These are phyloP conservation scores for Metschnikowia lunata DNA, from an alignment of 805 yeast species.

Conservation along the genomic window DNA sequence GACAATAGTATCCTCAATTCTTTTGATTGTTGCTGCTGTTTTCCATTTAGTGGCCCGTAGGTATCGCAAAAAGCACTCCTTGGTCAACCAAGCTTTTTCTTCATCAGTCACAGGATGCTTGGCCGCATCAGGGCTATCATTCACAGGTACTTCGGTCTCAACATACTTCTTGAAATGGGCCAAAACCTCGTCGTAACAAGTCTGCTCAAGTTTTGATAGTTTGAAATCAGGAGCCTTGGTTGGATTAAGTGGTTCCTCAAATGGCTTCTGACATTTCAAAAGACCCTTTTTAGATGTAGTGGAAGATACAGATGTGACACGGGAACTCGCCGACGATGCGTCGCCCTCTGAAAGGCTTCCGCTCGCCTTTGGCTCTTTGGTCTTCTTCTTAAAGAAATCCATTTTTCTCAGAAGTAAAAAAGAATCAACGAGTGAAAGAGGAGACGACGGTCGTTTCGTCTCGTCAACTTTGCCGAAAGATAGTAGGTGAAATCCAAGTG, in stretches of 20 bases:
- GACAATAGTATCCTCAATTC: conserved; percentile 43
- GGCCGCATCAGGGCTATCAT: conserved; percentile 22
- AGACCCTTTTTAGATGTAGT: conserved; percentile 18
- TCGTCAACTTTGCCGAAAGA: no score
- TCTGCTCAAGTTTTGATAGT: conserved; percentile 27
- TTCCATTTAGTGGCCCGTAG: conserved; percentile 52
- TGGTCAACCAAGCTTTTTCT: conserved; percentile 44
- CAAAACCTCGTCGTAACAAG: conserved; percentile 28
- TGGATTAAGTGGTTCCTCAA: conserved; percentile 36
- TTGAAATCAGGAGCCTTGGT: conserved; percentile 28
- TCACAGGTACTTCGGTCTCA: conserved; percentile 26
- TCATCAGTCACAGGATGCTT: conserved; percentile 26
- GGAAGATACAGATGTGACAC: conserved; percentile 12
- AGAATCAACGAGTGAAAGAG: not conserved
- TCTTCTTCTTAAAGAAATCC: conserved; percentile 13
- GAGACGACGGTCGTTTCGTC: no score
- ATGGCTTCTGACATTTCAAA: conserved; percentile 36
- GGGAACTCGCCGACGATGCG: conserved; percentile 14
- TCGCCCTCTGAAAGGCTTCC: conserved; percentile 13
- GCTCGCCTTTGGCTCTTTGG: conserved; percentile 4
- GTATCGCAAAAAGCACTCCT: conserved; percentile 50
- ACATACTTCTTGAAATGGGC: conserved; percentile 27
- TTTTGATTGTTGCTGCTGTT: conserved; percentile 37
- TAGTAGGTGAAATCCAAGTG: no score
- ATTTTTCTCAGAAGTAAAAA: conserved; percentile 4